Conservation (phyloP, 2,329 filamentous ascomycete genomes). For the Trichophyton verrucosum region DNA sequence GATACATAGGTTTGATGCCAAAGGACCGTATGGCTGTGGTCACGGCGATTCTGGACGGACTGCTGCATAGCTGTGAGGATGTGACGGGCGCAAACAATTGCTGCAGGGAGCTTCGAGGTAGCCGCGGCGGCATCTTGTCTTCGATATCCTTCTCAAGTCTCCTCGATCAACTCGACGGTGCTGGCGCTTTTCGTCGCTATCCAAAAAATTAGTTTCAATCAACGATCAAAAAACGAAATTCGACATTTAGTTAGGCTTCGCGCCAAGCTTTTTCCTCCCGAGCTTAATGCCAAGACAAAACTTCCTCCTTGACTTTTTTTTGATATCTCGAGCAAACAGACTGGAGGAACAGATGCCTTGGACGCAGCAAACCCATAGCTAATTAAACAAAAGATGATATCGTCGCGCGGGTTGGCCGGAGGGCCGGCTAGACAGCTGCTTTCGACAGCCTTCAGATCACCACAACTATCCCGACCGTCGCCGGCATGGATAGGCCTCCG, state of each 20-base stretch:
- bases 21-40: slow-evolving; percentile 24
- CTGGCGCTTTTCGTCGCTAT: not conserved
- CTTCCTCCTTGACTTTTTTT: not conserved
- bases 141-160: slow-evolving; percentile 4
- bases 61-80: not conserved
- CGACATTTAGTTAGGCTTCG: too few relatives aligned
- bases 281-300: not conserved
- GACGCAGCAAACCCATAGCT: not conserved
- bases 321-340: not conserved
- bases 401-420: not conserved
- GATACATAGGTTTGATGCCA: slow-evolving; percentile 47
- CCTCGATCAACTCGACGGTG: not conserved
- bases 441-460: not conserved
- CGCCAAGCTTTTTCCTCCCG: not conserved
- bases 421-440: not conserved
- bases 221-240: not conserved
- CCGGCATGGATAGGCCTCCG: slow-evolving; percentile 7
- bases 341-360: not conserved
- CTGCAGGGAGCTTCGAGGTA: slow-evolving; percentile 22
- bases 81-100: slow-evolving; percentile 17
- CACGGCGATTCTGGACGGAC: not conserved
- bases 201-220: not conserved
- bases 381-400: not conserved
- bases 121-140: slow-evolving; percentile 24
- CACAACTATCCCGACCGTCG: slow-evolving; percentile 5